A percentile compares a stretch with the other conserved stretches of the same genome.
Conservation (phyloP, 1,284 basidiomycete species). For the Cryptococcus wingfieldii region DNA sequence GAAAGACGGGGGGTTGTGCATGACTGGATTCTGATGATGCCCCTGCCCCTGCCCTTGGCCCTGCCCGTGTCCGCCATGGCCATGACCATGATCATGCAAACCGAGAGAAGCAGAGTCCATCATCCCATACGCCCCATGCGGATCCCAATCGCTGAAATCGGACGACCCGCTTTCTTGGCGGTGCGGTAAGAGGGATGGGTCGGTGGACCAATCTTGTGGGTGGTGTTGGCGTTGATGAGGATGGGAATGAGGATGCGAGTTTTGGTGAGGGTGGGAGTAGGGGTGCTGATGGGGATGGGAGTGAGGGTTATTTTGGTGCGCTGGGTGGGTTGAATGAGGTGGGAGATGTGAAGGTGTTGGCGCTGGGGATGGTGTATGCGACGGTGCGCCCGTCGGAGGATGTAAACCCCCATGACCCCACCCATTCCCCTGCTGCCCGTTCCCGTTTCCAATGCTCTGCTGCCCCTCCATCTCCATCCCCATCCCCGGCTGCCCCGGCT, state of each 20-base stretch:
- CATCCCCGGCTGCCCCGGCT: neutral
- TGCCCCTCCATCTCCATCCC: neutral
- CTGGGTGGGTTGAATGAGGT: neutral
- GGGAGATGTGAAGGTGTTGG: neutral
- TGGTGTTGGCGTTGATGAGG: slow-evolving; percentile 3
- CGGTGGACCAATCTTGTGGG: too few relatives aligned
- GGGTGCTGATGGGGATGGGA: neutral
- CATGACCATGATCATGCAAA: too few relatives aligned
- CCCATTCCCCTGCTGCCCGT: too few relatives aligned
- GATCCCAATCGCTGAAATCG: too few relatives aligned
- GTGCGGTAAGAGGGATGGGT: too few relatives aligned
- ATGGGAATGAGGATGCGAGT: slow-evolving; percentile 1
- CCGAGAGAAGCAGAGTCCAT: too few relatives aligned
- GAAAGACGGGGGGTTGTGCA: too few relatives aligned
- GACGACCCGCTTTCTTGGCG: too few relatives aligned
- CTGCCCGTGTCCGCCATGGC: too few relatives aligned
- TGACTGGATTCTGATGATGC: too few relatives aligned
- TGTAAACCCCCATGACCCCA: neutral
- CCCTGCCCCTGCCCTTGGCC: too few relatives aligned
- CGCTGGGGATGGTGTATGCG: neutral
- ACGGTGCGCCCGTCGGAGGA: neutral
- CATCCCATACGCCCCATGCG: too few relatives aligned
- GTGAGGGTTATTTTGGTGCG: neutral
- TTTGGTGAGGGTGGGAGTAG: neutral
- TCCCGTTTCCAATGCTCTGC: neutral